phyloP scores from a whole-genome alignment of 2,329 filamentous ascomycete genomes.

The Didymella pinodella region DNA sequence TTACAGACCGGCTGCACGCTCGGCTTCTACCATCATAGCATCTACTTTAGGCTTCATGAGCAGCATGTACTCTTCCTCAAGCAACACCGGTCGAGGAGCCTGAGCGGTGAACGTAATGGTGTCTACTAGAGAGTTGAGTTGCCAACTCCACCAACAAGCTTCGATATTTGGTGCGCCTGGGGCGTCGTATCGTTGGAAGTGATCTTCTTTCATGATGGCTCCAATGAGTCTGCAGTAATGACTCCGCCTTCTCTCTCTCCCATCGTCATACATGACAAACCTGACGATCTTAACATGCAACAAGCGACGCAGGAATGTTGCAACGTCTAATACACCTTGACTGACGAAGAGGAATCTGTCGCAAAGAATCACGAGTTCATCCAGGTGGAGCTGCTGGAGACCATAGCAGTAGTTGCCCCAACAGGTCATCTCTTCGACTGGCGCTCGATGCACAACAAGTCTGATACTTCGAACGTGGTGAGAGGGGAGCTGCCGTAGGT shows the following conservation, averaged over 20 bases:
- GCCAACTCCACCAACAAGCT: constrained; percentile 53
- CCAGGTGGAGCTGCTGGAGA: constrained; percentile 35
- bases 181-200: constrained; percentile 51
- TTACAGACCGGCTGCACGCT: background rate
- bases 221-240: constrained; percentile 49
- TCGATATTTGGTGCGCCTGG: constrained; percentile 39
- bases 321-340: background rate
- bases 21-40: constrained; percentile 34
- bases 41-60: constrained; percentile 50
- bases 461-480: constrained; percentile 38
- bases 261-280: constrained; percentile 42
- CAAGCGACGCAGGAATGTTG: constrained; percentile 44
- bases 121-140: constrained; percentile 38
- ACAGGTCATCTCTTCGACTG: constrained; percentile 26
- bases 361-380: constrained; percentile 35
- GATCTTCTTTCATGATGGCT: constrained; percentile 52
- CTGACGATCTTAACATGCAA: constrained; percentile 44
- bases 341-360: background rate
- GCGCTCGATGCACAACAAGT: constrained; percentile 38
- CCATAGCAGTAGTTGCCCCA: constrained; percentile 49
- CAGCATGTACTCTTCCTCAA: constrained; percentile 51
- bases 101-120: constrained; percentile 42
- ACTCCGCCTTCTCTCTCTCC: background rate
- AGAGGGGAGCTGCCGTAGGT: background rate
- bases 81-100: constrained; percentile 39